Percentiles rank a stretch among this genome's conserved stretches.
phyloP scores from a whole-genome alignment of 208 protist genomes.

The Trypanosoma lewisi region DNA sequence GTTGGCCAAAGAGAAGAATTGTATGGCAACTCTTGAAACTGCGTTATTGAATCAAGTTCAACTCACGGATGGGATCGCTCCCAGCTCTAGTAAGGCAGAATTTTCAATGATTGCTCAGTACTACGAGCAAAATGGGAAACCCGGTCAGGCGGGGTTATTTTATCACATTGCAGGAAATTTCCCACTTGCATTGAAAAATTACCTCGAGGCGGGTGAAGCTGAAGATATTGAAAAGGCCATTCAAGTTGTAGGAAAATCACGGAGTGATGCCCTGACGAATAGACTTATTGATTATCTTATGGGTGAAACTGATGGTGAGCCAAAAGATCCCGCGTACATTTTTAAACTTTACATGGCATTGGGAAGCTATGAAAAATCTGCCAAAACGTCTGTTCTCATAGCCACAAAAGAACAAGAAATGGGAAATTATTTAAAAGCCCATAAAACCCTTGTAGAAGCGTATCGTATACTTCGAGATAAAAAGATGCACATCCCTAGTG shows the following conservation, averaged over 20 bases:
- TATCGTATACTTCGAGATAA: constrained; percentile 86
- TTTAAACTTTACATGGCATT: constrained; percentile 97
- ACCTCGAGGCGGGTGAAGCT: constrained; percentile 83
- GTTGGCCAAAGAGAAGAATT: constrained; percentile 86
- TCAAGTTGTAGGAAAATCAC: constrained; percentile 90
- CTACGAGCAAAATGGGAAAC: constrained; percentile 87
- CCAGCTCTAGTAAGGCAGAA: constrained; percentile 55
- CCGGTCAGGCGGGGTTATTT: constrained; percentile 88
- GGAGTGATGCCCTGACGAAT: constrained; percentile 92
- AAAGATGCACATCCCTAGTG: constrained; percentile 87
- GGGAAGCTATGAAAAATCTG: constrained; percentile 94
- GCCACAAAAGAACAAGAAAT: constrained; percentile 93
- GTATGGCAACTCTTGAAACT: constrained; percentile 85
- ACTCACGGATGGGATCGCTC: constrained; percentile 85
- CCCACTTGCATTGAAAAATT: constrained; percentile 85
- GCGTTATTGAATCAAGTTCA: constrained; percentile 73
- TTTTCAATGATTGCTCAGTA: constrained; percentile 91
- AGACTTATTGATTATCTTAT: constrained; percentile 96
- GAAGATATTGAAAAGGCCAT: constrained; percentile 93
- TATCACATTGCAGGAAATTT: constrained; percentile 92
- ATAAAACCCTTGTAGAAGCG: constrained; percentile 94
- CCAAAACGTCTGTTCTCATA: constrained; percentile 95
- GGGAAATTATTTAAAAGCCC: constrained; percentile 92
- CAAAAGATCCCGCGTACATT: constrained; percentile 97
- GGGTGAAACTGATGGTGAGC: constrained; percentile 93